phyloP scores from a whole-genome alignment of 2,329 filamentous ascomycete species.

The Trichoderma gracile region DNA sequence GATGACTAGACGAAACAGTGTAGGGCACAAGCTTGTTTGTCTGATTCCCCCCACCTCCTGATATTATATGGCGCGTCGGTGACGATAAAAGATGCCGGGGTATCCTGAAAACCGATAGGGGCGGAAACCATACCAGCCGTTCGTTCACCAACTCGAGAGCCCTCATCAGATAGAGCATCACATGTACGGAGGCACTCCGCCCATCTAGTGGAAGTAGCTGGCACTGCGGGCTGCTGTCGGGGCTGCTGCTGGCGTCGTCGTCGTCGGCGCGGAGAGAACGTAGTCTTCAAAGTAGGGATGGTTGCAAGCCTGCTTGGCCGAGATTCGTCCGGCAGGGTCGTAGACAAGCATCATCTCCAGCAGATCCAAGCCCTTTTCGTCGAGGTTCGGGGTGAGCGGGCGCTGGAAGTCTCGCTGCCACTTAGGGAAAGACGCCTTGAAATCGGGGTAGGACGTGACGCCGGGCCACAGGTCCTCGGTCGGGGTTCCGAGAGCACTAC shows the following conservation, averaged over 20 bases:
- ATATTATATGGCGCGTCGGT: background rate
- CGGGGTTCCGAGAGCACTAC: constrained; percentile 76
- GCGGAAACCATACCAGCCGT: background rate
- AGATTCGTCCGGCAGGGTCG: constrained; percentile 83
- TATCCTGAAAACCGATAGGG: constrained; percentile 31
- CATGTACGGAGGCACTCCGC: constrained; percentile 31
- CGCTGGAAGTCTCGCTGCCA: constrained; percentile 72
- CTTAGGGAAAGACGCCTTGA: constrained; percentile 89
- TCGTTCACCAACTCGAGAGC: constrained; percentile 3
- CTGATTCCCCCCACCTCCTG: background rate
- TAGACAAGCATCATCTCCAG: constrained; percentile 75
- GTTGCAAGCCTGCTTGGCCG: constrained; percentile 81
- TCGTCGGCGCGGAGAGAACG: constrained; percentile 33
- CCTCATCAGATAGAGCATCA: constrained; percentile 8
- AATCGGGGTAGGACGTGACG: constrained; percentile 92
- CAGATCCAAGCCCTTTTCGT: constrained; percentile 69
- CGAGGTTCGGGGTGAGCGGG: constrained; percentile 69
- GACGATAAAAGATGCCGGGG: constrained; percentile 17
- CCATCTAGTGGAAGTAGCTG: constrained; percentile 43
- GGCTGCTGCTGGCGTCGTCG: constrained; percentile 15
- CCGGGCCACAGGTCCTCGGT: constrained; percentile 82
- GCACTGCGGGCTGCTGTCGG: constrained; percentile 35
- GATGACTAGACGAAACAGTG: constrained; percentile 8
- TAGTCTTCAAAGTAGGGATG: constrained; percentile 75
- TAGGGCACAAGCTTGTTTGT: background rate